Evolutionary conservation across 2,329 filamentous ascomycete species (phyloP), one percentile per base, ranked within the genome.

Genomic region (Diaporthe helianthi): DNA sequence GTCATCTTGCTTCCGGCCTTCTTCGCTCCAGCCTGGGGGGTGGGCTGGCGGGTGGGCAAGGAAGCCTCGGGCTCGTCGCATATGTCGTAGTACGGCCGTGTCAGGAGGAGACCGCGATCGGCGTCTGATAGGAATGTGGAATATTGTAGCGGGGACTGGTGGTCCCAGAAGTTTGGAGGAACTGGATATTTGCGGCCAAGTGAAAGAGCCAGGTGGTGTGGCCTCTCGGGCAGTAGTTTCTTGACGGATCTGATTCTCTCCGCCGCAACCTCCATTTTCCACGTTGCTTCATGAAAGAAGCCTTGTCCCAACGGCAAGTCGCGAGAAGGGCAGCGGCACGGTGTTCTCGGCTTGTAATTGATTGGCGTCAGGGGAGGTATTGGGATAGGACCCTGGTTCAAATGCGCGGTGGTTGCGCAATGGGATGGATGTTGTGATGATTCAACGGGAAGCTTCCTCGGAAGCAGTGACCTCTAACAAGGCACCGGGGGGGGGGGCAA

Each of bases 231-330:
- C 72, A 88, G 78, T 72, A 85, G 81, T 76, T 80, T 80, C 80
- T 86, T 81, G 75, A 83, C 82, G 78, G 79, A 81, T 78, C 86
- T 79, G 79, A 86, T 83, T 80, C 81, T 84, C 80, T 86, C 86
- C 78, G 83, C 84, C 82, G 85, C 84, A 82, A 82, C 84, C 83
- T 88, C 86, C 86, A 88, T 88, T 79, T 80, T 84, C 81, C 78
- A 69, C 60, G 65, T 68, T 69, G 55, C 69, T 69, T 71, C 69
- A 71, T 71, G 69, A 71, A 71, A 69, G 69, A 67, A 64, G 55
- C 53, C 64, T 69, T 47, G 67, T 58, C 63, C 64, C 63, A 63
- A 67, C 38, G 67, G 47, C 63, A 60, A 51, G 49, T 65, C 60
- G 65, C 67, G 69, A 61, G 61, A 29, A 52, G 10, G 15, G 49